Evolutionary conservation across 768 basidiomycete genomes (phyloP), one percentile per base, ranked within the genome.

Genomic region (Russula olivacea): DNA sequence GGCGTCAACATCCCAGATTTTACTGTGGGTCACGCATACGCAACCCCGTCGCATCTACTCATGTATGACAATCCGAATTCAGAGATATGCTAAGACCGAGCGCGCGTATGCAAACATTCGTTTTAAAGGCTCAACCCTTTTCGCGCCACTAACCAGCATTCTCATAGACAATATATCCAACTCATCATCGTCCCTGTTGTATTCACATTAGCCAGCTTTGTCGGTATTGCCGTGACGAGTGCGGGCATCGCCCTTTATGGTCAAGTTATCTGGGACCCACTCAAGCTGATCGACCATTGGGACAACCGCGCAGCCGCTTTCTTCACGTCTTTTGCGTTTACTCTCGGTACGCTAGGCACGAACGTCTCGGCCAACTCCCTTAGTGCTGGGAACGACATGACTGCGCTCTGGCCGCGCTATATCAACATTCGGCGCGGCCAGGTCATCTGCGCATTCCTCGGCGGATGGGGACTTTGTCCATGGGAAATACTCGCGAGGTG

Each of bases 1-100:
- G 80, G 86, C 0, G 85, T 89, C 66, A 92, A 92, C 69, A 91
- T 92, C 61, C 87, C 91, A 2, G 93, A 95, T 73, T 92, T 95
- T 70, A 91, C 91, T 25, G 78, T 79, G 63, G 57, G 74, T 67
- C 34, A 28, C 48, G 15, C 5, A 17, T 47, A 30, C 23, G 11
- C 2, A 57, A 32, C 10, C 9, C 2, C 21, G 5, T 28, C 19
- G 7, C 32, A 6, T 43, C 6, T 30, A 36, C 51, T 63, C 36
- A 59, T 36, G 56, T 30, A 34, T 21, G 36, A 41, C 43, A 5
- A 49, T 36, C 1, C 3, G 21, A 43, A 56, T n/a, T 38, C 36
- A 87, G 79, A 82, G 91, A 69, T 93, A 93, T 73, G 88, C 91
- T 0, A 86, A 82, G 69, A 80, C 78, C 63, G 82, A 84, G 72